Evolutionary conservation across 257 asterid species (phyloP), one percentile per base, ranked within the genome.

Genomic region (Plantago elongata): DNA sequence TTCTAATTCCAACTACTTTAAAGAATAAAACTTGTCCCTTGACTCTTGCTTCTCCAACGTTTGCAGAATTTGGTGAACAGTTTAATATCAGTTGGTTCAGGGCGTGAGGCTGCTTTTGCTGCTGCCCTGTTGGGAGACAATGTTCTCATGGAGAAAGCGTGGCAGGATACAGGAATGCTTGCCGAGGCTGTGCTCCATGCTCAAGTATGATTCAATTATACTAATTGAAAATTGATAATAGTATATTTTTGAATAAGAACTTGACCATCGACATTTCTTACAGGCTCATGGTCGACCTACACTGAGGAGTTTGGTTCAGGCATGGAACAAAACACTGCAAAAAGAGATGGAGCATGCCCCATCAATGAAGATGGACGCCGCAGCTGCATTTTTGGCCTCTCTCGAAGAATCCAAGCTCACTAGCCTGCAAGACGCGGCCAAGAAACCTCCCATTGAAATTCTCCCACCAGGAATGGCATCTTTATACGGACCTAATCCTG

Each of bases 101-200:
- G 99, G 62, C 78, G 95, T 57, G 99, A 93, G 78, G 97, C 97
- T 16, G 95, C 99, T 69, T 93, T 93, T 73, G 94, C 97, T 22
- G 97, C 95, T 12, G 96, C 97, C 27, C 87, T 93, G 61, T 77
- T 93, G 83, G 99, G 97, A 27, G 99, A 93, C 81, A 89, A 93
- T 65, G 72, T 75, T 59, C 96, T 93, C 63, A 89, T 93, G 96
- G 99, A 93, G 74, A 93, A 87, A 78, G 92, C 97, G 62, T 93
- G 97, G 99, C 89, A 85, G 57, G 95, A 87, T 4, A 93, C 99
- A 7, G 99, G 97, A 66, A 93, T 93, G 99, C 95, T 93, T 58
- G 97, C 99, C 13, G 99, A 93, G 78, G 95, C 99, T 44, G 99
- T 93, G 44, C 89, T 89, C 44, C 97, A 93, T 72, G 85, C 99